phyloP scores from a whole-genome alignment of 768 basidiomycete species.

The Phanerochaete sordida region DNA sequence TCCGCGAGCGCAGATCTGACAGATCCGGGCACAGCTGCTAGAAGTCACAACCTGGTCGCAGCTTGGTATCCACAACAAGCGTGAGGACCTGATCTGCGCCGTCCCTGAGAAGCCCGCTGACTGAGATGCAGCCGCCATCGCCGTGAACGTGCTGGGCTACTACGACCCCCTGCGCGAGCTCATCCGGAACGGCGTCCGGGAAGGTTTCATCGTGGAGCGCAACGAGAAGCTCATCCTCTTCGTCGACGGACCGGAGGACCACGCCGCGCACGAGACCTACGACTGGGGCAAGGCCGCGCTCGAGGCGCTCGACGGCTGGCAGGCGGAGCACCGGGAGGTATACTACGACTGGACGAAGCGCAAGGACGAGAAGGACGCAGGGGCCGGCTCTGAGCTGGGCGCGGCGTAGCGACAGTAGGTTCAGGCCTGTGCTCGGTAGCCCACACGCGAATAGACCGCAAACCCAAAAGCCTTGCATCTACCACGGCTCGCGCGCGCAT shows the following conservation, averaged over 20 bases:
- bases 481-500: not conserved
- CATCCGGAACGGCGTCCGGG: conserved; percentile 59
- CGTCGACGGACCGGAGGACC: conserved; percentile 66
- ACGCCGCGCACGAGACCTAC: conserved; percentile 50
- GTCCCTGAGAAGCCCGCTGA: not conserved
- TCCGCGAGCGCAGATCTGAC: not conserved
- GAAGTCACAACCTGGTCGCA: conserved; percentile 97
- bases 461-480: no score
- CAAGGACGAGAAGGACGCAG: conserved; percentile 11
- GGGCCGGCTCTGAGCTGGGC: conserved; percentile 9
- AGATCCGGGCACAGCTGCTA: conserved; percentile 47
- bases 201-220: conserved; percentile 68
- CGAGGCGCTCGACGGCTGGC: conserved; percentile 62
- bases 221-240: conserved; percentile 67
- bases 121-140: conserved; percentile 59
- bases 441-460: no score
- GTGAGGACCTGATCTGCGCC: conserved; percentile 36
- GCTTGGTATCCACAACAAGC: conserved; percentile 81
- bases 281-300: conserved; percentile 80
- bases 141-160: conserved; percentile 83
- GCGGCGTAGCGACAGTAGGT: conserved; percentile 8
- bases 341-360: conserved; percentile 25
- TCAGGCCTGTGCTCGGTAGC: no score
- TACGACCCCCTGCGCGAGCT: conserved; percentile 80
- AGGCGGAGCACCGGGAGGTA: conserved; percentile 5